Evolutionary conservation across 208 protist genomes (phyloP).

Genomic region (Leishmania arabica): DNA sequence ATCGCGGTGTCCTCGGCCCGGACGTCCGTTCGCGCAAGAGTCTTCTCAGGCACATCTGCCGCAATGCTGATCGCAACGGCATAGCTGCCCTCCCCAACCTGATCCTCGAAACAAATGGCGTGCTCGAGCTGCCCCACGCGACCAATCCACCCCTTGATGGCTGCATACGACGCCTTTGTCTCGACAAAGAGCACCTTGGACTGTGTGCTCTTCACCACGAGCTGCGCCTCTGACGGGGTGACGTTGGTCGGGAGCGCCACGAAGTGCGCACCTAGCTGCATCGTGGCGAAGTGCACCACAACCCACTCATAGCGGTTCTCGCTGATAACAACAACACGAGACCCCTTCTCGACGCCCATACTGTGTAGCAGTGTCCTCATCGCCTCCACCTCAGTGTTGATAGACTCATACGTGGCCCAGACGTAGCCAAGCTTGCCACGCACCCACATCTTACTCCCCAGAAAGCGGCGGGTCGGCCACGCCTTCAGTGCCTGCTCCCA

Average conservation of each 20-base stretch:
- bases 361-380: constrained; percentile 82
- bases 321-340: constrained; percentile 87
- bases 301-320: constrained; percentile 94
- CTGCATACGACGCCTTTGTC: constrained; percentile 70
- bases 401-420: constrained; percentile 92
- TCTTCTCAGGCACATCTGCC: constrained; percentile 75
- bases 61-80: constrained; percentile 85
- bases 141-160: constrained; percentile 83
- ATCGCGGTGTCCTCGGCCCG: constrained; percentile 89
- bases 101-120: constrained; percentile 90
- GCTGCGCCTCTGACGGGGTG: constrained; percentile 84
- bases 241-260: constrained; percentile 90
- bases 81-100: constrained; percentile 81
- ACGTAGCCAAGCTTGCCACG: constrained; percentile 86
- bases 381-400: constrained; percentile 72
- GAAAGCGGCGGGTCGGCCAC: constrained; percentile 82
- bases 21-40: constrained; percentile 61
- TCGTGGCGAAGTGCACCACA: constrained; percentile 86
- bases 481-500: constrained; percentile 85
- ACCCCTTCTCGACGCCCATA: constrained; percentile 85
- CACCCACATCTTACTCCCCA: constrained; percentile 91
- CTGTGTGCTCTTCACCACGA: constrained; percentile 85
- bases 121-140: constrained; percentile 81
- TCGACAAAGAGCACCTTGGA: constrained; percentile 89
- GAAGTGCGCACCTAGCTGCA: constrained; percentile 90